Evolutionary conservation across 495 filamentous ascomycete genomes (phyloP), one percentile per base, ranked within the genome.

Genomic region (Oidiodendron maius): DNA sequence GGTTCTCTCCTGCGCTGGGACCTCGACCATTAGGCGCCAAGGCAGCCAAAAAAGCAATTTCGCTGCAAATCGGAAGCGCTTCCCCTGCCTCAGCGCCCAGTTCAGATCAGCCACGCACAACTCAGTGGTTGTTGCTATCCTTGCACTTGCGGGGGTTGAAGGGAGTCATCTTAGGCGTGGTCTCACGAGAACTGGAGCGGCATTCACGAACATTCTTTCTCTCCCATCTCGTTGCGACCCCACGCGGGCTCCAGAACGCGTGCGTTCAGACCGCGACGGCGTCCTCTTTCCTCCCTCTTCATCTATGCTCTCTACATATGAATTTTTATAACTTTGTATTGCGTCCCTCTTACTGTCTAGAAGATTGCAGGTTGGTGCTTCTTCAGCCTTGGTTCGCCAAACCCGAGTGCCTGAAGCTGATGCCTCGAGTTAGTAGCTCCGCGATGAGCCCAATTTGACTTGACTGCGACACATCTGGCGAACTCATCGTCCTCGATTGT

Each of bases 381-480:
- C 18, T 3, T 16, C n/a, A n/a, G n/a, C 40, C n/a, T 22, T 18
- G 13, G 25, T 32, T 32, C 10, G 12, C 18, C 25, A 22, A 42
- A 42, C 40, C 5, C 26, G 35, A 18, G 11, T 38, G 5, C 38
- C 10, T 40, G n/a, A 21, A 12, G 36, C 50, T 52, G 43, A 52
- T 52, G 24, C 46, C 5, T 30, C 26, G 26, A 4, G 38, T 30
- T 34, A 22, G 44, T 40, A 60, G 57, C 41, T 34, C 17, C 40
- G 52, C 50, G 36, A 59, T 59, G 56, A 40, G 34, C 32, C 13
- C 49, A 20, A 47, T 36, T 34, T 60, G 50, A 50, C 18, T 32
- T 42, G 12, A 56, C 51, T 51, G 49, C 52, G 50, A 60, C 52
- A 53, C 50, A 46, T 56, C 44, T 36, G 32, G 24, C 36, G 16